A percentile compares a stretch with the other conserved stretches of the same genome.
Evolutionary conservation across 768 basidiomycete species (phyloP).

Genomic region (Leccinum ochraceum): DNA sequence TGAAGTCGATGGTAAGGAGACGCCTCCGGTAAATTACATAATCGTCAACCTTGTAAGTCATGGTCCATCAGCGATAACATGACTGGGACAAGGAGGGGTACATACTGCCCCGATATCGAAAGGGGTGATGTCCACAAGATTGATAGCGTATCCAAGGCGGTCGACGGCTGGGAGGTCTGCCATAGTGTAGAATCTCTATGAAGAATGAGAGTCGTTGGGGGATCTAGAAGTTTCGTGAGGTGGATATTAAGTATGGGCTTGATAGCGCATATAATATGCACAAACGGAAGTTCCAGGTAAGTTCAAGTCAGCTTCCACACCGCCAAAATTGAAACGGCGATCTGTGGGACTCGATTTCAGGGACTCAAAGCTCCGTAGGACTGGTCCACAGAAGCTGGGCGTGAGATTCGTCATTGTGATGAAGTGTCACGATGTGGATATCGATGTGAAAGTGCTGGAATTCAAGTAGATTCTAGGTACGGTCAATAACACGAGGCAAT

Average conservation of each 20-base stretch:
- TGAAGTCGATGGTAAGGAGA: background rate
- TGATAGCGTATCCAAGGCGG: constrained; percentile 10
- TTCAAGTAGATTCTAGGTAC: too few relatives aligned
- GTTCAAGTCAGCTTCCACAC: too few relatives aligned
- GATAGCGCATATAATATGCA: background rate
- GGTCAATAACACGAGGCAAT: too few relatives aligned
- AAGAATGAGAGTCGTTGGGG: background rate
- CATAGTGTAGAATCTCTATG: background rate
- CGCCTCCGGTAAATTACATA: background rate
- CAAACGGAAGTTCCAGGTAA: too few relatives aligned
- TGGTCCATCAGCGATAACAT: background rate
- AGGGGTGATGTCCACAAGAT: constrained; percentile 4
- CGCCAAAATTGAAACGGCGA: too few relatives aligned
- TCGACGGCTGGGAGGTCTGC: constrained; percentile 7
- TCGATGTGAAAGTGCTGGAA: too few relatives aligned
- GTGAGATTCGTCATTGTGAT: too few relatives aligned
- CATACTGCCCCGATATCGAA: constrained; percentile 10
- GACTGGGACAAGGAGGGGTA: background rate
- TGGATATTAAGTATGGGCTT: background rate
- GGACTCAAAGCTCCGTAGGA: too few relatives aligned
- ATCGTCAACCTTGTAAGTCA: background rate
- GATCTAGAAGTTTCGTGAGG: background rate
- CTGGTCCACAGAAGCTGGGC: too few relatives aligned
- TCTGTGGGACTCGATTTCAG: too few relatives aligned
- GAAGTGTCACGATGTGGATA: too few relatives aligned